A percentile compares a stretch with the other conserved stretches of the same genome.
phyloP scores from a whole-genome alignment of 2,329 filamentous ascomycete species.

The Botrytis squamosa region DNA sequence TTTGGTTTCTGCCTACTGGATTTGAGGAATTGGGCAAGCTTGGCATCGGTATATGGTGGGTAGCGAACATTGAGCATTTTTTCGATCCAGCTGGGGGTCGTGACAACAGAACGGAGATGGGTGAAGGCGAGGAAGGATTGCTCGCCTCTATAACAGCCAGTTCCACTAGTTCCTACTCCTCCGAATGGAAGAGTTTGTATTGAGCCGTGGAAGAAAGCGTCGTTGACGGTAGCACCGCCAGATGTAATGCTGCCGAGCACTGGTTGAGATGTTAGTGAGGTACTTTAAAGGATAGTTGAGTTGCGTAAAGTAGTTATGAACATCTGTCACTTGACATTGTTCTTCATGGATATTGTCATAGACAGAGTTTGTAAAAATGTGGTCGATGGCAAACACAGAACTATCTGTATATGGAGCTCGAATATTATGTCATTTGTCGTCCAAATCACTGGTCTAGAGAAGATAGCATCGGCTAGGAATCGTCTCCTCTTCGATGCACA shows the following conservation, averaged over 20 bases:
- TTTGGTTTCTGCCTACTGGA: slow-evolving; percentile 51
- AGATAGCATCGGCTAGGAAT: neutral
- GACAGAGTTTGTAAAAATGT: neutral
- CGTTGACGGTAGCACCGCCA: slow-evolving; percentile 66
- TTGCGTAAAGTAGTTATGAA: neutral
- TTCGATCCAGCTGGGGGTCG: slow-evolving; percentile 67
- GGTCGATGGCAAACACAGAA: neutral
- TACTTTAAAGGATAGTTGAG: neutral
- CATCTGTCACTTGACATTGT: neutral
- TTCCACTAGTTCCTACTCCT: slow-evolving; percentile 76
- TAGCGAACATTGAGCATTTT: slow-evolving; percentile 65
- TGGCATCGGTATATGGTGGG: slow-evolving; percentile 54
- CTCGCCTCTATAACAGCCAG: slow-evolving; percentile 74
- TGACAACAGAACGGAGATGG: slow-evolving; percentile 57
- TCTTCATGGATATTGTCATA: neutral
- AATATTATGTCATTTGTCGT: neutral
- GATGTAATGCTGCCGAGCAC: slow-evolving; percentile 63
- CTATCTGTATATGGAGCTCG: neutral
- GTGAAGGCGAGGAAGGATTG: slow-evolving; percentile 69
- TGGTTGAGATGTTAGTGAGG: slow-evolving; percentile 35
- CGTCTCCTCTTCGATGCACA: neutral
- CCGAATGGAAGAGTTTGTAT: slow-evolving; percentile 76
- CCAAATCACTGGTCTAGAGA: neutral
- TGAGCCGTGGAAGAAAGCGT: slow-evolving; percentile 66
- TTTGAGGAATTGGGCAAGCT: slow-evolving; percentile 46